Evolutionary conservation across 176 grass and related monocot species (phyloP), one percentile per base, ranked within the genome.

Genomic region (Puya raimondii): DNA sequence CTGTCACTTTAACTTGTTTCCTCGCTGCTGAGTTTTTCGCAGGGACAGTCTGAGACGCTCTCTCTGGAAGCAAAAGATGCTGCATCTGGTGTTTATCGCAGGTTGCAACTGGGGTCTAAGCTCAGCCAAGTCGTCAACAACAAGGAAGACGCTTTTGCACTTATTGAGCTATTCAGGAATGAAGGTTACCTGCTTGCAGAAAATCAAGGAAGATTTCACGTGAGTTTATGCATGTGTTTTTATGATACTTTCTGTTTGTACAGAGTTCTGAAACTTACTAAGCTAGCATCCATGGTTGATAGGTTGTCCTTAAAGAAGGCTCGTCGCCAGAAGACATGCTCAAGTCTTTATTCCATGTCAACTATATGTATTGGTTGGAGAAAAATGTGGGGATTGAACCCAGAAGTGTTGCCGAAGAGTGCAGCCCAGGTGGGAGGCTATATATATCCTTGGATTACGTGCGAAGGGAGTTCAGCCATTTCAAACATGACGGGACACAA

Each of bases 361-460:
- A 75, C 82, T 99, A 99, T 82, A 69, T 99, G 2, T 93, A 93
- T 29, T 99, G 94, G 89, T 69, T 99, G 78, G 94, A 99, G 80
- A 93, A 80, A 75, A 87, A 99, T 76, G 72, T 85, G 65, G 82
- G 77, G 20, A 82, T 93, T 53, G 79, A 83, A 75, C 56, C 71
- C 73, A 83, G 64, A 68, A 79, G 73, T 48, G 72, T 71, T 71
- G 76, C 81, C 1, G 51, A 79, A 48, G 89, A 88, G 25, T 93
- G 89, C 65, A 63, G 77, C 12, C 82, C 84, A 63, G 87, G 86
- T 69, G 89, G 89, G 80, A 77, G 77, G 72, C 84, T 99, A 74
- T 84, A 90, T 50, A 86, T 78, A 58, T 93, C 94, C 13, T 73
- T 99, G 8, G 86, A 99, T 69, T 99, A 99, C 22, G 78, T 81